Percentiles rank a stretch among this genome's conserved stretches.
These are phyloP conservation scores for Fusarium humuli DNA, from an alignment of 2,329 filamentous ascomycete species.

Conservation along the genomic window DNA sequence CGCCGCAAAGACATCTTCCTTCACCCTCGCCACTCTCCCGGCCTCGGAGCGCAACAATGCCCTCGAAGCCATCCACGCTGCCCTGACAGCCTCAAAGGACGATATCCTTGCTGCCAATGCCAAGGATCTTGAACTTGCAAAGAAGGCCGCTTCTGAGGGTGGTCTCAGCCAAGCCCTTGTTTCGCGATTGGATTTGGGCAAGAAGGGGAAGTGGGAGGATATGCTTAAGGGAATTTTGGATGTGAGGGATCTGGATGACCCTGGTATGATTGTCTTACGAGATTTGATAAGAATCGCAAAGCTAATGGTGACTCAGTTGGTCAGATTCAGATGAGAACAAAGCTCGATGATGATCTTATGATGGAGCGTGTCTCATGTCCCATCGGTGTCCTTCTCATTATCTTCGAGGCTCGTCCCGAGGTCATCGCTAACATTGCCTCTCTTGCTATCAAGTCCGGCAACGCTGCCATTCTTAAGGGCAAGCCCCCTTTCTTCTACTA, in stretches of 20 bases:
- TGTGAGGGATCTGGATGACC: constrained; percentile 85
- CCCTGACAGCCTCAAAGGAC: constrained; percentile 75
- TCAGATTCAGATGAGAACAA: constrained; percentile 83
- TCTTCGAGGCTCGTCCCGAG: constrained; percentile 97
- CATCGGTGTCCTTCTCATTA: constrained; percentile 97
- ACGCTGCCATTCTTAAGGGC: constrained; percentile 95
- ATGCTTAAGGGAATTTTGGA: constrained; percentile 96
- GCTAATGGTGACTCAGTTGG: constrained; percentile 69
- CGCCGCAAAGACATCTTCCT: constrained; percentile 83
- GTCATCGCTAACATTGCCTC: constrained; percentile 98
- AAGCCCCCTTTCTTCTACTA: constrained; percentile 51
- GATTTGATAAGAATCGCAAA: background rate
- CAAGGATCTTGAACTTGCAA: constrained; percentile 80
- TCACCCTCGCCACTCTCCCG: constrained; percentile 83
- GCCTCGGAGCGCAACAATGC: constrained; percentile 83
- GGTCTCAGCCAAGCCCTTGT: constrained; percentile 84
- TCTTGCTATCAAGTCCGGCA: constrained; percentile 95
- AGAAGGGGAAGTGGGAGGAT: constrained; percentile 93
- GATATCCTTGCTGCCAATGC: constrained; percentile 89
- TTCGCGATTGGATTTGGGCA: constrained; percentile 86
- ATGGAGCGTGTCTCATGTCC: constrained; percentile 92
- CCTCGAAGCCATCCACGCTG: constrained; percentile 82
- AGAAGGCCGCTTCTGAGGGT: constrained; percentile 78
- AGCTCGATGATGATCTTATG: constrained; percentile 85
- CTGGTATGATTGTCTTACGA: constrained; percentile 65